Base-by-base conservation (phyloP, 352 stramenopile species). In the Phytophthora podocarpi region DNA sequence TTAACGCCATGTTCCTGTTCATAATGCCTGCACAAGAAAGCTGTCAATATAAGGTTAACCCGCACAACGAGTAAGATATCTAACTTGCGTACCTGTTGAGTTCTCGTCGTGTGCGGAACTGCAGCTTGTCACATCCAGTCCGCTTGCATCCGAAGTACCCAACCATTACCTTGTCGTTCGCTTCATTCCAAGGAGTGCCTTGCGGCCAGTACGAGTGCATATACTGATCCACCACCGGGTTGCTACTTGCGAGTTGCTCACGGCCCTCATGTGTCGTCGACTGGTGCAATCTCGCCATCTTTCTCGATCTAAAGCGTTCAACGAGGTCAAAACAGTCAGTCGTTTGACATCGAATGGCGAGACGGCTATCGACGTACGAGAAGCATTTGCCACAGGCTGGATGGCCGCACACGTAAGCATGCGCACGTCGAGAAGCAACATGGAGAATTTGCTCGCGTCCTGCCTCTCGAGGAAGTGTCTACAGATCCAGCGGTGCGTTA, bases 361-460 rank as follows among this genome's bases (percentile, higher is more conserved):
- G 6, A 34, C 30, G 28, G 39, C 20, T 5, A 32, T 43, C 4
- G 27, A 58, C 74, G 35, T 58, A 84, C 54, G 76, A 90, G 51
- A 90, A 90, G 54, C 76, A 88, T 20, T 61, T 76, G 9, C 80
- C 80, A 28, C 80, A 88, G 0, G 78, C 72, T 27, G 80, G 72
- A 45, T 81, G 67, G 0, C 76, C 76, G 23, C 80, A 88, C 8
- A 90, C 64, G 50, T 83, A 90, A 8, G 72, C 67, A 5, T 82
- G 76, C 5, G 58, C 52, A 15, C 67, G 62, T 5, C 78, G 76
- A 26, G 76, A 70, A 5, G 69, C 54, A 23, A 90, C 65, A 28
- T 86, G 53, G 11, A 88, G 64, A 28, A 88, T 85, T 18, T 74
- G 55, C 7, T 90, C 78, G 16, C 59, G 68, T 28, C 65, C 41